phyloP scores from a whole-genome alignment of 306 rosid genomes.

The Vigna reflexopilosa region DNA sequence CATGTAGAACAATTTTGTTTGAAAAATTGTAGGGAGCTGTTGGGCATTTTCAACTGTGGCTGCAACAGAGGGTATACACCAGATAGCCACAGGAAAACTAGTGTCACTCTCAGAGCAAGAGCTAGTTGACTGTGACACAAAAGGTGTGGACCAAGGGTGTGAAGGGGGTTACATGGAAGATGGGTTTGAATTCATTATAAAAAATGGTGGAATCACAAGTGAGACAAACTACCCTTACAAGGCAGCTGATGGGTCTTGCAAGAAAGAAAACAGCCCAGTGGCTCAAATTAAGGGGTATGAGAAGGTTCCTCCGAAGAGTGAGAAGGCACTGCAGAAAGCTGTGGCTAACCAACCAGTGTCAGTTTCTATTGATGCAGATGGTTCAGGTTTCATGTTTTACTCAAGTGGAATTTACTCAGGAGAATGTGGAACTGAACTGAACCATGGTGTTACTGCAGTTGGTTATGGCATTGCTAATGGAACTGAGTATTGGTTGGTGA shows the following conservation, averaged over 20 bases:
- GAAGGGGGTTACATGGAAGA: constrained; percentile 47
- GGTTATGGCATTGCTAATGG: constrained; percentile 51
- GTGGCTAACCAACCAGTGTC: constrained; percentile 52
- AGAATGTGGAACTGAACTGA: constrained; percentile 44
- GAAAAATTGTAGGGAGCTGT: constrained; percentile 30
- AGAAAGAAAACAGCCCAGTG: not conserved
- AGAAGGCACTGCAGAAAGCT: constrained; percentile 33
- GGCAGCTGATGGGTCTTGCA: constrained; percentile 41
- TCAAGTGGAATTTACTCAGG: constrained; percentile 36
- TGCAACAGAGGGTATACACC: constrained; percentile 35
- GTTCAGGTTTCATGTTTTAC: constrained; percentile 33
- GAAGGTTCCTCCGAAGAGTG: constrained; percentile 39
- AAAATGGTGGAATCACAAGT: constrained; percentile 48
- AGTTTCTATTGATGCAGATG: constrained; percentile 46
- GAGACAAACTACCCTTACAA: constrained; percentile 48
- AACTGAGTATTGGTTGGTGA: constrained; percentile 45
- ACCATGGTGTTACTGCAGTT: constrained; percentile 50
- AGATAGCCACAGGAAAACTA: constrained; percentile 17
- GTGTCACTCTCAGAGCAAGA: constrained; percentile 33
- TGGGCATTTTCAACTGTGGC: constrained; percentile 33
- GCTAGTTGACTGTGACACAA: not conserved
- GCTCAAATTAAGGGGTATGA: constrained; percentile 48
- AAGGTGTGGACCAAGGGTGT: constrained; percentile 37
- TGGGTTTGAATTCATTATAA: constrained; percentile 44
- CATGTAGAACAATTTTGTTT: not conserved